Evolutionary conservation across 352 stramenopile species (phyloP).

Genomic region (Globisporangium takayamanum): DNA sequence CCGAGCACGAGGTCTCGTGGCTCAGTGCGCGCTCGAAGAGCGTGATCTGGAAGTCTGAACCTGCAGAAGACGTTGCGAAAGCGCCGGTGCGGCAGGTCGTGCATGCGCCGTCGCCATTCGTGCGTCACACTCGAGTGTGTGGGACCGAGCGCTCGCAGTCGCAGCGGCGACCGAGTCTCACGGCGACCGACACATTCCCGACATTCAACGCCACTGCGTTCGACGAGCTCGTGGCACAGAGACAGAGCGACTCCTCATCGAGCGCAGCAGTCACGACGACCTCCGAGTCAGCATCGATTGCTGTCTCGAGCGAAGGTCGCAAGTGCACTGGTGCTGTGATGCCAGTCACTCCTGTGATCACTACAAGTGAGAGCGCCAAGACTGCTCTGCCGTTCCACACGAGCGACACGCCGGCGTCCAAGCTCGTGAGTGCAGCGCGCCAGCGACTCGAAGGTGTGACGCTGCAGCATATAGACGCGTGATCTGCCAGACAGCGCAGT

Average conservation of each 20-base stretch:
- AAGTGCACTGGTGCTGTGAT: background rate
- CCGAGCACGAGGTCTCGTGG: constrained; percentile 43
- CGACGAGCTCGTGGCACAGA: constrained; percentile 18
- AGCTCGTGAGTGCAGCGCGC: constrained; percentile 32
- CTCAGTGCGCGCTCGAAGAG: constrained; percentile 32
- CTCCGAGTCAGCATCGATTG: background rate
- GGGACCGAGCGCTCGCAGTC: background rate
- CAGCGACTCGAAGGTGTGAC: constrained; percentile 23
- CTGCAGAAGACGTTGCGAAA: constrained; percentile 27
- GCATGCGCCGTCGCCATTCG: constrained; percentile 22
- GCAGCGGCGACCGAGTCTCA: constrained; percentile 11
- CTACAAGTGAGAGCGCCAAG: constrained; percentile 13
- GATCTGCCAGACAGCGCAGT: background rate
- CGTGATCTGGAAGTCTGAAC: constrained; percentile 38
- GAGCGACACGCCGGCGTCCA: constrained; percentile 18
- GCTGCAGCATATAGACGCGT: background rate
- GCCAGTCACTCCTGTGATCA: constrained; percentile 5
- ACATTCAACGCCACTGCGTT: constrained; percentile 26
- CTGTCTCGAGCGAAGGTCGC: background rate
- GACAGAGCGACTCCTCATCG: background rate
- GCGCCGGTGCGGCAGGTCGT: constrained; percentile 21
- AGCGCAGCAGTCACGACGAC: constrained; percentile 6
- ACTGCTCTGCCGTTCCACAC: constrained; percentile 20
- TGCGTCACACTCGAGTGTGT: background rate
- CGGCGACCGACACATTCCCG: constrained; percentile 20